Percentiles rank a stretch among this genome's conserved stretches.
Evolutionary conservation across 2,329 filamentous ascomycete species (phyloP).

Genomic region (Penicillium sp.): DNA sequence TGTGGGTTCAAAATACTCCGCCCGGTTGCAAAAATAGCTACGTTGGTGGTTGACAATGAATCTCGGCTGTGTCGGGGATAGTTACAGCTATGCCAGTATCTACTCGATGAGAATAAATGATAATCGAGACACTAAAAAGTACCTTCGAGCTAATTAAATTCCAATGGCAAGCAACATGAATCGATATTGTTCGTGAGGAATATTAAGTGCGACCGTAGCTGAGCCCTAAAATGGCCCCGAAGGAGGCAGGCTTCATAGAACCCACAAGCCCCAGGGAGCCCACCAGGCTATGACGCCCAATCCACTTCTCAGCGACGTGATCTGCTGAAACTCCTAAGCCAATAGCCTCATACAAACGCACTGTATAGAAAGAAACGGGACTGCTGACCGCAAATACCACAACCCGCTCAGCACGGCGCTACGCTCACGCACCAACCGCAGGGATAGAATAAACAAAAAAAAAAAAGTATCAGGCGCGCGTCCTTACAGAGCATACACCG

Average conservation of each 20-base stretch:
- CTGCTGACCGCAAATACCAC: neutral
- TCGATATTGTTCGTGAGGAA: slow-evolving; percentile 5
- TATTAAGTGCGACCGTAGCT: slow-evolving; percentile 11
- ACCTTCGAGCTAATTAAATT: neutral
- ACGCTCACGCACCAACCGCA: slow-evolving; percentile 25
- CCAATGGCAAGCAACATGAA: neutral
- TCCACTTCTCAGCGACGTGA: neutral
- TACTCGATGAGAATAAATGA: neutral
- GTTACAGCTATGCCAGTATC: neutral
- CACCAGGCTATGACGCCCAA: slow-evolving; percentile 9
- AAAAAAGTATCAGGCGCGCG: neutral
- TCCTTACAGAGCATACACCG: slow-evolving; percentile 21
- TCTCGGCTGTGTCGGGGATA: neutral
- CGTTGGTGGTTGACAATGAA: neutral
- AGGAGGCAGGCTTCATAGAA: slow-evolving; percentile 7
- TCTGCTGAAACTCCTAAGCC: neutral
- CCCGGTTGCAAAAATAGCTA: slow-evolving; percentile 8
- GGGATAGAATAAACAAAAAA: slow-evolving; percentile 19
- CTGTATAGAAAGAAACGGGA: neutral
- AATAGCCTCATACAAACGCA: neutral
- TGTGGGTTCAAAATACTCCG: slow-evolving; percentile 2
- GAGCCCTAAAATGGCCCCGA: slow-evolving; percentile 17
- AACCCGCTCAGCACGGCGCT: neutral
- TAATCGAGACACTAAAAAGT: neutral
- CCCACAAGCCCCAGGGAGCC: neutral